Evolutionary conservation across 1,139 yeast species (phyloP).

Genomic region (Blastobotrys arbuscula): DNA sequence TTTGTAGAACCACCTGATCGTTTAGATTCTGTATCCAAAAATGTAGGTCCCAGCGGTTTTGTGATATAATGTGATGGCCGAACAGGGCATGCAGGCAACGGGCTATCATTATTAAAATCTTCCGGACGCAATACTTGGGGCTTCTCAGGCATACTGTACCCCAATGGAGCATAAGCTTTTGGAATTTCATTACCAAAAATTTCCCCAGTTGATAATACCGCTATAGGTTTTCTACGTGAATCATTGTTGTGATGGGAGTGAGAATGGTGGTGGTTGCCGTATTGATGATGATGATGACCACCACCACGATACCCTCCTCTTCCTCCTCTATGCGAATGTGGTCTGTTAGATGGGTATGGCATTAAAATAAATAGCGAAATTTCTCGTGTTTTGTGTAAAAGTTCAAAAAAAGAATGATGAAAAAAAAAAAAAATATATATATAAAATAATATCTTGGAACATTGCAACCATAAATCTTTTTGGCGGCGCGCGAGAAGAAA

Average conservation of each 20-base stretch:
- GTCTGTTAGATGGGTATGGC: constrained; percentile 2
- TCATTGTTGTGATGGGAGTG: background rate
- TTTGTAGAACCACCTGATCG: constrained; percentile 18
- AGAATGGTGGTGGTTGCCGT: background rate
- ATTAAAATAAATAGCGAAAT: background rate
- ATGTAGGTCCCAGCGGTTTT: constrained; percentile 28
- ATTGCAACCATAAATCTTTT: too few species aligned
- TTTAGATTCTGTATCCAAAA: constrained; percentile 29
- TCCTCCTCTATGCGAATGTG: background rate
- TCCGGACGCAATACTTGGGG: constrained; percentile 24
- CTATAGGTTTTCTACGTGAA: background rate
- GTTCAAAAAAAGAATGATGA: too few species aligned
- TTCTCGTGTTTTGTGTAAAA: too few species aligned
- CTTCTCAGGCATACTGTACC: constrained; percentile 22
- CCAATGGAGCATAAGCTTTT: constrained; percentile 31
- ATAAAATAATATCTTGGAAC: background rate
- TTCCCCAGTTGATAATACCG: constrained; percentile 18
- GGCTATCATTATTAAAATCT: constrained; percentile 26
- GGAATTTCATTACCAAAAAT: constrained; percentile 28
- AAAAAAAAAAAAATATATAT: background rate
- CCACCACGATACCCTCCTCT: constrained; percentile 1
- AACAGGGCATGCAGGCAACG: constrained; percentile 26
- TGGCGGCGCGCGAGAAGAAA: background rate
- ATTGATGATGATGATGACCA: background rate
- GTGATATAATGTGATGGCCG: constrained; percentile 22